A percentile compares a stretch with the other conserved stretches of the same genome.
Conservation (phyloP, 306 rosid species). For the Pueraria montana region DNA sequence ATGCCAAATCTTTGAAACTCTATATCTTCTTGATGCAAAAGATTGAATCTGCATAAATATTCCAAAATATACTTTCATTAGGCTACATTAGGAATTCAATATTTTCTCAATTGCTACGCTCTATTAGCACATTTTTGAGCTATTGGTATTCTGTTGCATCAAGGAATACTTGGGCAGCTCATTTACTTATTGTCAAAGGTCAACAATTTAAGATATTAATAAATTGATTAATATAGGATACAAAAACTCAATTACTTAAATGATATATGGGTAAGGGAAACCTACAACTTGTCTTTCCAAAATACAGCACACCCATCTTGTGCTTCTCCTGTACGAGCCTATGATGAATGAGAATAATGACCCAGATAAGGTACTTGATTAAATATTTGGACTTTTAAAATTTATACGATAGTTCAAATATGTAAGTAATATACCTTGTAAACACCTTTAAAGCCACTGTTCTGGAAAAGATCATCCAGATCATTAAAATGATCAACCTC, state of each 20-base stretch:
- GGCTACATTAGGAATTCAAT: slow-evolving; percentile 71
- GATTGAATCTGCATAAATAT: slow-evolving; percentile 70
- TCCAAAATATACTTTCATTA: slow-evolving; percentile 44
- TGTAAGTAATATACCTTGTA: slow-evolving; percentile 69
- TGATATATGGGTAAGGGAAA: slow-evolving; percentile 39
- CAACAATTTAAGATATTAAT: slow-evolving; percentile 23
- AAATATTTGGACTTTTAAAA: slow-evolving; percentile 15
- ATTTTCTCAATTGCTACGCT: slow-evolving; percentile 53
- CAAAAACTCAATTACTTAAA: slow-evolving; percentile 23
- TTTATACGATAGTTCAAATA: slow-evolving; percentile 15
- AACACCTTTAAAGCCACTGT: slow-evolving; percentile 85
- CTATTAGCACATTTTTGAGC: slow-evolving; percentile 32
- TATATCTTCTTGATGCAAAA: slow-evolving; percentile 86
- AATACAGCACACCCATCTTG: slow-evolving; percentile 91
- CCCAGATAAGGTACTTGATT: slow-evolving; percentile 39
- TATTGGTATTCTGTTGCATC: slow-evolving; percentile 13
- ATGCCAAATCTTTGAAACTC: slow-evolving; percentile 84
- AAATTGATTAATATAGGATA: slow-evolving; percentile 17
- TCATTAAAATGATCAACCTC: slow-evolving; percentile 93
- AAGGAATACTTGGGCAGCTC: slow-evolving; percentile 25
- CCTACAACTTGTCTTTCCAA: slow-evolving; percentile 88
- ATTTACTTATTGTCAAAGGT: slow-evolving; percentile 29
- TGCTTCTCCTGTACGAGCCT: slow-evolving; percentile 95
- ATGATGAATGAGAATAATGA: slow-evolving; percentile 39
- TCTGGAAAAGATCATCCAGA: slow-evolving; percentile 61